Evolutionary conservation across 2,329 filamentous ascomycete species (phyloP), one percentile per base, ranked within the genome.

Genomic region (Ascocoryne sarcoides): DNA sequence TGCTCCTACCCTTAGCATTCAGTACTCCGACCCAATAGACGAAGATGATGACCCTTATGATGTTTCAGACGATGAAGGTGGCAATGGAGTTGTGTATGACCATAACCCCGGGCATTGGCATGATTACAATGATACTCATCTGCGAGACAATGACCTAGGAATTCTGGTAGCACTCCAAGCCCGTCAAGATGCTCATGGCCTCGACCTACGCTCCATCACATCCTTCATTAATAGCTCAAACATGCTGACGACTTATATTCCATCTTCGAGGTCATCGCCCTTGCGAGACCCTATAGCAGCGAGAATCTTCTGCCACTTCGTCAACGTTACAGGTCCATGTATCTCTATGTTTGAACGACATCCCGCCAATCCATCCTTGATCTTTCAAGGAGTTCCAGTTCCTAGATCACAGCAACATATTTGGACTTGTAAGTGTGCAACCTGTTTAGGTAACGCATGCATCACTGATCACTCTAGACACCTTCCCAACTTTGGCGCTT

Each of bases 311-410:
- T 82, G 82, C 60, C 88, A 96, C 62, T 96, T 95, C 60, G 79
- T 96, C 34, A 83, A 87, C 51, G 82, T 92, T 5, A 94, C 88
- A 2, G 89, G 83, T 0, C 85, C 88, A 1, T 84, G 77, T 49
- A 76, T 96, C 57, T 94, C 89, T 1, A 73, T 94, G 19, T 95
- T 86, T 58, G 89, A 96, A 62, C 74, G 90, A 39, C 79, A 89
- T 59, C 79, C 84, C 2, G 73, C 79, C 40, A 85, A 90, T 54
- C 74, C 84, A 1, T 73, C 77, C 1, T 71, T 79, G 5, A 70
- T 84, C 20, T 79, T 85, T 50, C 67, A 69, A 40, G 75, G 79
- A 33, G 66, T 68, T 8, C 67, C 74, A 0, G 70, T 84, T 1
- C 75, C 80, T 2, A 71, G 70, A 36, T 71, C 76, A 7, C 75